Percentiles rank a stretch among this genome's conserved stretches.
These are phyloP conservation scores for Emergomyces pasteurianus DNA, from an alignment of 2,329 filamentous ascomycete genomes.

Conservation along the genomic window DNA sequence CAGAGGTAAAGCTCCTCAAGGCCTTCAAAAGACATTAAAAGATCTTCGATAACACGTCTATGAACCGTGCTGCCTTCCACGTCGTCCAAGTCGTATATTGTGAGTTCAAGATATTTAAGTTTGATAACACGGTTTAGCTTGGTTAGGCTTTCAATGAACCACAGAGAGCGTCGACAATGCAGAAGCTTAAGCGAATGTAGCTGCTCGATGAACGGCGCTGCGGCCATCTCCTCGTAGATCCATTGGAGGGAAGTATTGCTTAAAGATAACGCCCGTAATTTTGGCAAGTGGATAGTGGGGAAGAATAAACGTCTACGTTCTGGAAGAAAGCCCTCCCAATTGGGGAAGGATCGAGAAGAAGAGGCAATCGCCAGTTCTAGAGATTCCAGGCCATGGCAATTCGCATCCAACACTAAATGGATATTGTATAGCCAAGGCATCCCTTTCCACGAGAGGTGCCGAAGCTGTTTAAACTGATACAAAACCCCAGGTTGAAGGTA, in stretches of 20 bases:
- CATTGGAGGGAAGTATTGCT: not conserved
- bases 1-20: not conserved
- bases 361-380: not conserved
- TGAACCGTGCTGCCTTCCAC: not conserved
- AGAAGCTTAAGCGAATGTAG: not conserved
- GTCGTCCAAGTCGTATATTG: not conserved
- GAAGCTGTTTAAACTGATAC: not conserved
- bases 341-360: no score
- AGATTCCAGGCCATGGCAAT: not conserved
- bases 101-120: not conserved
- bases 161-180: not conserved
- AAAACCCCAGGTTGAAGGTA: not conserved
- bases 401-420: not conserved
- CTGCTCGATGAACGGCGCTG: not conserved
- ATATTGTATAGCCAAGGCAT: not conserved
- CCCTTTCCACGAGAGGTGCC: not conserved
- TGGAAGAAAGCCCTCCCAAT: no score
- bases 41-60: not conserved
- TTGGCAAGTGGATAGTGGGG: not conserved
- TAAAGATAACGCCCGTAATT: not conserved
- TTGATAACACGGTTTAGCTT: not conserved
- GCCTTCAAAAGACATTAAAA: not conserved
- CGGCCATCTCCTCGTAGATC: not conserved
- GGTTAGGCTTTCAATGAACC: not conserved
- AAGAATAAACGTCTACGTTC: not conserved